Percentiles rank a stretch among this genome's conserved stretches.
Evolutionary conservation across 257 asterid genomes (phyloP).

Genomic region (Salvia rosmarinus): DNA sequence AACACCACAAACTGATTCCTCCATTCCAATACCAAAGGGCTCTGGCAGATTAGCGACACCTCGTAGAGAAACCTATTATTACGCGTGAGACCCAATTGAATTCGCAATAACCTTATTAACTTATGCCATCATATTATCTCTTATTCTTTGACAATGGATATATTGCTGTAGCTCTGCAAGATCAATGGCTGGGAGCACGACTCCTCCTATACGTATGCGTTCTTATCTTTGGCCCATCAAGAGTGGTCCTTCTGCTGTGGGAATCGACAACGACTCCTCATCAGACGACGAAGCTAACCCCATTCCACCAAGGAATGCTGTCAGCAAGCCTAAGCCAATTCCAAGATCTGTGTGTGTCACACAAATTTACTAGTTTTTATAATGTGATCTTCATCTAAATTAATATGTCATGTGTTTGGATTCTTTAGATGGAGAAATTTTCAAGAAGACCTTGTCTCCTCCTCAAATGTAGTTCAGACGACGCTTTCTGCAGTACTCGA

Average conservation of each 20-base stretch:
- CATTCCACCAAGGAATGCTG: slow-evolving; percentile 36
- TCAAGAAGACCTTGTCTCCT: no score
- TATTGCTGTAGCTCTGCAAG: slow-evolving; percentile 82
- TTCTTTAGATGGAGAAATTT: no score
- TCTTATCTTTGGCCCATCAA: slow-evolving; percentile 62
- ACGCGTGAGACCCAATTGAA: slow-evolving; percentile 44
- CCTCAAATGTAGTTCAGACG: no score
- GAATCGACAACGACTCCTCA: slow-evolving; percentile 45
- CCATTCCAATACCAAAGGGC: slow-evolving; percentile 63
- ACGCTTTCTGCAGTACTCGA: no score
- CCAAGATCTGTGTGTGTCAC: slow-evolving; percentile 70
- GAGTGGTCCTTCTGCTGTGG: slow-evolving; percentile 80
- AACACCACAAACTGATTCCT: slow-evolving; percentile 41
- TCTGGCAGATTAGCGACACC: slow-evolving; percentile 30
- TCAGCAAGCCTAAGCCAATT: slow-evolving; percentile 61
- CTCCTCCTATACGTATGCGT: slow-evolving; percentile 72
- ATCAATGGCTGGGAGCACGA: slow-evolving; percentile 88
- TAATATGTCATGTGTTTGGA: slow-evolving; percentile 28
- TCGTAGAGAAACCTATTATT: slow-evolving; percentile 60
- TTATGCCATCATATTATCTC: background rate
- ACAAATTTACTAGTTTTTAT: background rate
- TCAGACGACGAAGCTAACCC: slow-evolving; percentile 66
- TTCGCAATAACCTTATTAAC: background rate
- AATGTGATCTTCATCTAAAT: background rate
- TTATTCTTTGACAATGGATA: background rate